Evolutionary conservation across 139 green algal species (phyloP).

Genomic region (Bryopsis sp.): DNA sequence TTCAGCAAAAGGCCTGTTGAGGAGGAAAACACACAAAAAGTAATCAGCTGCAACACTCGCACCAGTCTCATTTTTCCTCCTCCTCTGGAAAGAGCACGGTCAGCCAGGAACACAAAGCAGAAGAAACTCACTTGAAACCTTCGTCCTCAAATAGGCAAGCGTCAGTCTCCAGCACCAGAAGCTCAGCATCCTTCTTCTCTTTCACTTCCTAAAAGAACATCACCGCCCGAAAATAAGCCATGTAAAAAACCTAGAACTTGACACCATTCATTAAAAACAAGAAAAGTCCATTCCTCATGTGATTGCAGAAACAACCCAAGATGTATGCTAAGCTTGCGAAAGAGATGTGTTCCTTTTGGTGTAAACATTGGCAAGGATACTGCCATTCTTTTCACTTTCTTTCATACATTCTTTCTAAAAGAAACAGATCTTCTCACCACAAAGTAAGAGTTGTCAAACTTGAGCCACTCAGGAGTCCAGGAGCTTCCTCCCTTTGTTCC

Average conservation of each 20-base stretch:
- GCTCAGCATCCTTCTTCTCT: conserved; percentile 59
- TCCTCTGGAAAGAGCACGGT: background rate
- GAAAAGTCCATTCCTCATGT: too few species aligned
- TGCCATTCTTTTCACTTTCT: too few species aligned
- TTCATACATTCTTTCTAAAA: too few species aligned
- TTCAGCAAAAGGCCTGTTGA: conserved; percentile 67
- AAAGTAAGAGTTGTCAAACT: conserved; percentile 87
- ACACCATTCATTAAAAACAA: too few species aligned
- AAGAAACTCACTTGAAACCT: conserved; percentile 55
- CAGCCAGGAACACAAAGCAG: background rate
- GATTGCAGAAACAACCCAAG: too few species aligned
- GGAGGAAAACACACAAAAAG: background rate
- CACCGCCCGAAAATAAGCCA: background rate
- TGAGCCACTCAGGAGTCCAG: conserved; percentile 87
- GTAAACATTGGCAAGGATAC: too few species aligned
- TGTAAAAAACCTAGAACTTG: too few species aligned
- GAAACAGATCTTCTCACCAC: conserved; percentile 16
- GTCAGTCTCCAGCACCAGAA: conserved; percentile 85
- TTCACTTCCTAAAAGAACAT: conserved; percentile 42
- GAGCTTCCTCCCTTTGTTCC: conserved; percentile 59
- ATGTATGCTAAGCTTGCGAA: too few species aligned
- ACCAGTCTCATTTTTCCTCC: background rate
- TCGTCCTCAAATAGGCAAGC: conserved; percentile 75
- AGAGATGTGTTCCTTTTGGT: too few species aligned
- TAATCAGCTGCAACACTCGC: background rate